Conservation (phyloP, 495 filamentous ascomycete species). For the Annulohypoxylon moriforme region DNA sequence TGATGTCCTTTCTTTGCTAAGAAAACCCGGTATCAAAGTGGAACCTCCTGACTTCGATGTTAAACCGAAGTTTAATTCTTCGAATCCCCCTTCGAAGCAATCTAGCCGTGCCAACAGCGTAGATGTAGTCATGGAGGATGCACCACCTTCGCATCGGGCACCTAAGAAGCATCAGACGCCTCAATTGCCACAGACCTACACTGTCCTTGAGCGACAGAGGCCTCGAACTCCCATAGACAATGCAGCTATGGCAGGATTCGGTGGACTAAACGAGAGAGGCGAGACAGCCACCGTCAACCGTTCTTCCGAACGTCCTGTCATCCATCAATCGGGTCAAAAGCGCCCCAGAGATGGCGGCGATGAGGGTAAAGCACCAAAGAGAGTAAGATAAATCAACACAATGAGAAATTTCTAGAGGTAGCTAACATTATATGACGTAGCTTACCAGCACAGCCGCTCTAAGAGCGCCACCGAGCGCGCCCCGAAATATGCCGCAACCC, state of each 20-base stretch:
- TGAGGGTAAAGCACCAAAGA: slow-evolving; percentile 47
- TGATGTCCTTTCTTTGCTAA: slow-evolving; percentile 63
- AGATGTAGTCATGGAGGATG: slow-evolving; percentile 50
- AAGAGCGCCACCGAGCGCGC: slow-evolving; percentile 39
- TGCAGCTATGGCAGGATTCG: slow-evolving; percentile 12
- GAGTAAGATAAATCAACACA: slow-evolving; percentile 40
- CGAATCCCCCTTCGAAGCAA: slow-evolving; percentile 8
- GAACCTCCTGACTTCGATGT: slow-evolving; percentile 36
- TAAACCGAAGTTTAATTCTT: too few species aligned
- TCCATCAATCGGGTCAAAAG: slow-evolving; percentile 48
- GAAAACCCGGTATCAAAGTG: slow-evolving; percentile 46
- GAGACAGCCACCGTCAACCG: slow-evolving; percentile 35
- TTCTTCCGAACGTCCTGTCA: slow-evolving; percentile 40
- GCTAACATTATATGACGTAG: slow-evolving; percentile 34
- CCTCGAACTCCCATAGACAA: slow-evolving; percentile 10
- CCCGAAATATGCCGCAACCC: slow-evolving; percentile 40
- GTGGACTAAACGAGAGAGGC: slow-evolving; percentile 44
- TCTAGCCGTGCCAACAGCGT: background rate
- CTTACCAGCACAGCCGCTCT: slow-evolving; percentile 24
- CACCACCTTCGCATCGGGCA: slow-evolving; percentile 24
- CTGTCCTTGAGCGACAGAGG: slow-evolving; percentile 29
- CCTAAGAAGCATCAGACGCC: slow-evolving; percentile 40
- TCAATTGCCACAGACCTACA: slow-evolving; percentile 44
- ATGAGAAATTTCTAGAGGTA: background rate
- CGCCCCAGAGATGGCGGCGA: slow-evolving; percentile 46